Conservation (phyloP, 345 rosid genomes). For the Moricandia arvensis region DNA sequence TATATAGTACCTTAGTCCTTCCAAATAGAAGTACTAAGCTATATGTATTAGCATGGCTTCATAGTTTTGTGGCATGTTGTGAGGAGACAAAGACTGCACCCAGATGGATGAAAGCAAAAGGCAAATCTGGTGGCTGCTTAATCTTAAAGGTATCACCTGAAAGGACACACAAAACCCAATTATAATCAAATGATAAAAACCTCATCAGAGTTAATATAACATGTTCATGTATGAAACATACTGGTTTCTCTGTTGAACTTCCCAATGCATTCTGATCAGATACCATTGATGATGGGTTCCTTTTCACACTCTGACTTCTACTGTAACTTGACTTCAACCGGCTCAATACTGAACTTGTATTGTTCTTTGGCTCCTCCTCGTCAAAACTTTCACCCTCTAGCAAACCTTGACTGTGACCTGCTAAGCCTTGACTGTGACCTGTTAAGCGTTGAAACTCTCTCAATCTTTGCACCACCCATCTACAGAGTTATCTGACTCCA, state of each 20-base stretch:
- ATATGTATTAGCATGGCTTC: constrained; percentile 78
- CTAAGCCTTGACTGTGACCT: constrained; percentile 47
- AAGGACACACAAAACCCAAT: background rate
- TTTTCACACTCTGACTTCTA: constrained; percentile 40
- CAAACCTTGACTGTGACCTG: constrained; percentile 43
- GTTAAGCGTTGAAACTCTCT: constrained; percentile 43
- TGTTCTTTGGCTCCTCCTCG: constrained; percentile 30
- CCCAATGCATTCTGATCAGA: constrained; percentile 34
- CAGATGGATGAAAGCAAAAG: constrained; percentile 67
- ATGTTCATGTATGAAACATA: constrained; percentile 8
- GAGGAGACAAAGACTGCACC: constrained; percentile 70
- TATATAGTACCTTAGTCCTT: constrained; percentile 67
- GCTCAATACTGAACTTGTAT: constrained; percentile 45
- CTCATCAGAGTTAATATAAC: background rate
- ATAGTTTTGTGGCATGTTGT: constrained; percentile 63
- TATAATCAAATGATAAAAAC: background rate
- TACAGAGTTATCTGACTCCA: constrained; percentile 40
- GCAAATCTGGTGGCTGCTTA: constrained; percentile 70
- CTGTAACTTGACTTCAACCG: constrained; percentile 57
- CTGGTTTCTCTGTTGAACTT: constrained; percentile 41
- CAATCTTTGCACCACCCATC: constrained; percentile 39
- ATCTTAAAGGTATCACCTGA: constrained; percentile 53
- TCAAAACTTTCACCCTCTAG: constrained; percentile 33
- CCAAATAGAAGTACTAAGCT: constrained; percentile 62
- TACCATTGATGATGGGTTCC: constrained; percentile 17